Evolutionary conservation across 2,329 filamentous ascomycete genomes (phyloP).

Genomic region (Emmonsia crescens): DNA sequence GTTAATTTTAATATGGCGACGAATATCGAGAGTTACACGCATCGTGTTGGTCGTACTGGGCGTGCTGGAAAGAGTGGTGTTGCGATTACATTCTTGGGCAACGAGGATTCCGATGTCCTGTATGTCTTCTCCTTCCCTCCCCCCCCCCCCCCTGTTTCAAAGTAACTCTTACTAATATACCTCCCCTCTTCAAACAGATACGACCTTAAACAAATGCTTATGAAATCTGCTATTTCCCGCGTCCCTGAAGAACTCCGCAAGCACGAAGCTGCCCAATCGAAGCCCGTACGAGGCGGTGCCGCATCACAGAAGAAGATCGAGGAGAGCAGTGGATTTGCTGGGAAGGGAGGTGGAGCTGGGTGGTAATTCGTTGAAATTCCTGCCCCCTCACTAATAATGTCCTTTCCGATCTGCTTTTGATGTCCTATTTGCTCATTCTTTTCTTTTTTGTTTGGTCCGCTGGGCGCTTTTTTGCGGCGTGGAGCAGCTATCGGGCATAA

Average conservation of each 20-base stretch:
- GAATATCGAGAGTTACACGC: conserved; percentile 89
- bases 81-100: conserved; percentile 87
- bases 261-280: conserved; percentile 86
- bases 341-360: conserved; percentile 21
- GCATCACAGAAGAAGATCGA: conserved; percentile 39
- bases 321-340: conserved; percentile 27
- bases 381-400: neutral
- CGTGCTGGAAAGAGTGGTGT: conserved; percentile 95
- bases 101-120: conserved; percentile 79
- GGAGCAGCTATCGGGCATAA: neutral
- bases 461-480: neutral
- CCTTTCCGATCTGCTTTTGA: neutral
- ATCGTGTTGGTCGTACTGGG: conserved; percentile 92
- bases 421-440: neutral
- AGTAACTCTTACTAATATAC: conserved; percentile 12
- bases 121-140: conserved; percentile 34
- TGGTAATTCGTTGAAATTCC: neutral
- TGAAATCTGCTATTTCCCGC: conserved; percentile 75
- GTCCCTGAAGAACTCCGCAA: conserved; percentile 85
- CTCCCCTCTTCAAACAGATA: conserved; percentile 35
- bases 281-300: conserved; percentile 37
- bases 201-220: conserved; percentile 90
- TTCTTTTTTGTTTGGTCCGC: neutral
- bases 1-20: conserved; percentile 98
- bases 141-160: conserved; percentile 3